These are phyloP conservation scores for Microdochium nivale DNA, from an alignment of 2,329 filamentous ascomycete genomes.

Conservation along the genomic window DNA sequence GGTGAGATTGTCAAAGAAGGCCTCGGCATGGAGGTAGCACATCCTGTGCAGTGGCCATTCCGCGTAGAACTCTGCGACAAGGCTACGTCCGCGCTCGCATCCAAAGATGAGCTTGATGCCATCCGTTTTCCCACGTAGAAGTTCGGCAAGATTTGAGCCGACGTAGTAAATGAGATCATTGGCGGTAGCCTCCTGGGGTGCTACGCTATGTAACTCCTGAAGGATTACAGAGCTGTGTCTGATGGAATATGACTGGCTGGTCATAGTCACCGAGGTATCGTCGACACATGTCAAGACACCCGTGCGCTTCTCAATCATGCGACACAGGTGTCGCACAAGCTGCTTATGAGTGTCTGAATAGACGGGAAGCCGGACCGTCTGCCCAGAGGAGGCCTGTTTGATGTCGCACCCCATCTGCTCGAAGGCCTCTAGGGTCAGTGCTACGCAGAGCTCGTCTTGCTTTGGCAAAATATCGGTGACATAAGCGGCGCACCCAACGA, in stretches of 20 bases:
- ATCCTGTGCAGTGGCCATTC: slow-evolving; percentile 25
- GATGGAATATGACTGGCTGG: slow-evolving; percentile 1
- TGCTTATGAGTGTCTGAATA: neutral
- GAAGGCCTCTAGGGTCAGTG: neutral
- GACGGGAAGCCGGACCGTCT: neutral
- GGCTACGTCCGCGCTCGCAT: slow-evolving; percentile 20
- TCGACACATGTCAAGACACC: neutral
- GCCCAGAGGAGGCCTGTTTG: neutral
- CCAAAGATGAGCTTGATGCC: slow-evolving; percentile 30
- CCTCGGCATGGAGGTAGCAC: slow-evolving; percentile 22
- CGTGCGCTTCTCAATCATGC: neutral
- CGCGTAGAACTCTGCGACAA: slow-evolving; percentile 25
- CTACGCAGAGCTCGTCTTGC: neutral
- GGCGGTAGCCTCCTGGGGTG: slow-evolving; percentile 16
- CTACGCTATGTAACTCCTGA: slow-evolving; percentile 14
- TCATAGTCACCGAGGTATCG: neutral
- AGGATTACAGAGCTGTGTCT: slow-evolving; percentile 13
- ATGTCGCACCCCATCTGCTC: neutral
- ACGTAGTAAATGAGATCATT: slow-evolving; percentile 16
- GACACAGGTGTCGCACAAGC: neutral
- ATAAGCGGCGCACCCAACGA: neutral
- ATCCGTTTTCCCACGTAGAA: slow-evolving; percentile 23
- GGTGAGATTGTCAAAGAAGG: slow-evolving; percentile 16
- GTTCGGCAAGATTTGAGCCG: slow-evolving; percentile 17
- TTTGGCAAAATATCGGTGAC: neutral